These are phyloP conservation scores for Nyssa sinensis DNA, from an alignment of 148 eudicot genomes.

Conservation along the genomic window DNA sequence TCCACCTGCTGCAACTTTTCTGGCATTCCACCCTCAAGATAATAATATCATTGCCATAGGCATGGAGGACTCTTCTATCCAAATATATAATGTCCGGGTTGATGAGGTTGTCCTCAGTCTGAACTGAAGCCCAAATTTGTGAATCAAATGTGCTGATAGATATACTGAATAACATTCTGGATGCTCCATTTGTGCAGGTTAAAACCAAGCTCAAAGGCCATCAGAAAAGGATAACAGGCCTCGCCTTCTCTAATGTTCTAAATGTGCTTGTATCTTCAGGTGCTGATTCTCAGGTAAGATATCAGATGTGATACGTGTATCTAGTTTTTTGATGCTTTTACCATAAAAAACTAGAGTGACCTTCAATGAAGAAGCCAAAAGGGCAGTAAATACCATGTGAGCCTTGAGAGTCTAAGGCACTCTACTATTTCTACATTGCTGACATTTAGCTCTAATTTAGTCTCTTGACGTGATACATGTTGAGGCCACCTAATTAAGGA, in stretches of 20 bases:
- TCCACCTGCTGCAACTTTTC: slow-evolving; percentile 88
- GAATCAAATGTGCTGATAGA: not conserved
- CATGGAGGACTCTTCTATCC: slow-evolving; percentile 87
- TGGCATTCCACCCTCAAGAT: slow-evolving; percentile 88
- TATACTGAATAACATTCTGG: not conserved
- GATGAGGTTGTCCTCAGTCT: slow-evolving; percentile 55
- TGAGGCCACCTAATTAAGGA: not conserved
- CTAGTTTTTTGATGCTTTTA: not conserved
- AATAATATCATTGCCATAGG: slow-evolving; percentile 91
- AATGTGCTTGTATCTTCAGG: slow-evolving; percentile 85
- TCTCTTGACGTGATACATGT: not conserved
- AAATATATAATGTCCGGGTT: slow-evolving; percentile 77
- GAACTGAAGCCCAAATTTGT: not conserved
- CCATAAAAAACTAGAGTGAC: not conserved
- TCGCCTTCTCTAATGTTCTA: slow-evolving; percentile 66
- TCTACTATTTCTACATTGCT: not conserved
- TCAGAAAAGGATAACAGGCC: slow-evolving; percentile 78
- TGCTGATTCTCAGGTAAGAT: slow-evolving; percentile 77
- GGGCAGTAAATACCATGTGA: not conserved
- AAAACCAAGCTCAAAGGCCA: slow-evolving; percentile 74
- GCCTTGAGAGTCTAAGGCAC: not conserved
- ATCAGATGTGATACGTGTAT: not conserved
- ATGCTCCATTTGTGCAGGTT: slow-evolving; percentile 39
- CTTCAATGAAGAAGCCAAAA: not conserved
- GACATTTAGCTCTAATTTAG: not conserved